Conservation (phyloP, 306 rosid species). For the Styphnolobium japonicum region DNA sequence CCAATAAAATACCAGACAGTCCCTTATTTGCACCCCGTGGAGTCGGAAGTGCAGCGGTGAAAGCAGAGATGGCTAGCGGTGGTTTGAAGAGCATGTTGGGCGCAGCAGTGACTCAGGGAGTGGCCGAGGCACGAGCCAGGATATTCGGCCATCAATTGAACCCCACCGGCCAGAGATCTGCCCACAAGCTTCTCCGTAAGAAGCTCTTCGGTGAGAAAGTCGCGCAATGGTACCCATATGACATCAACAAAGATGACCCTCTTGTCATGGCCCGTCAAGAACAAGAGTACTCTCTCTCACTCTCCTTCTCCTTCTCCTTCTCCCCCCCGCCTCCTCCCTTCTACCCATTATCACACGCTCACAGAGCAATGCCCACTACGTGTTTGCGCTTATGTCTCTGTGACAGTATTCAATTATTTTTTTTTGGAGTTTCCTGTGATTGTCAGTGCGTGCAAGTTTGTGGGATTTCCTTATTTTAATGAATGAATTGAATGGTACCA, state of each 20-base stretch:
- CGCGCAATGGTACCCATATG: constrained; percentile 81
- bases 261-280: constrained; percentile 67
- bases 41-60: too few species aligned
- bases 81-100: constrained; percentile 57
- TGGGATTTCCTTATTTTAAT: neutral
- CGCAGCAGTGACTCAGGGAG: constrained; percentile 49
- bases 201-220: constrained; percentile 87
- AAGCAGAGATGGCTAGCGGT: constrained; percentile 66
- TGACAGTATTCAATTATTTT: neutral
- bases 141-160: constrained; percentile 82
- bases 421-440: neutral
- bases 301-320: neutral
- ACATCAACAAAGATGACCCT: constrained; percentile 76
- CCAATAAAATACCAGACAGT: too few species aligned
- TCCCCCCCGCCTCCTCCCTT: neutral
- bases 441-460: neutral
- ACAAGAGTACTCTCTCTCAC: constrained; percentile 58
- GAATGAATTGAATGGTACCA: neutral
- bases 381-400: constrained; percentile 15
- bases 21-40: too few species aligned
- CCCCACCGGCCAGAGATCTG: constrained; percentile 60
- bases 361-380: neutral
- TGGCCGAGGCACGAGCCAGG: constrained; percentile 68
- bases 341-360: neutral
- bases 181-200: constrained; percentile 77